Evolutionary conservation across 2,329 filamentous ascomycete genomes (phyloP).

Genomic region (Apiospora aurea): DNA sequence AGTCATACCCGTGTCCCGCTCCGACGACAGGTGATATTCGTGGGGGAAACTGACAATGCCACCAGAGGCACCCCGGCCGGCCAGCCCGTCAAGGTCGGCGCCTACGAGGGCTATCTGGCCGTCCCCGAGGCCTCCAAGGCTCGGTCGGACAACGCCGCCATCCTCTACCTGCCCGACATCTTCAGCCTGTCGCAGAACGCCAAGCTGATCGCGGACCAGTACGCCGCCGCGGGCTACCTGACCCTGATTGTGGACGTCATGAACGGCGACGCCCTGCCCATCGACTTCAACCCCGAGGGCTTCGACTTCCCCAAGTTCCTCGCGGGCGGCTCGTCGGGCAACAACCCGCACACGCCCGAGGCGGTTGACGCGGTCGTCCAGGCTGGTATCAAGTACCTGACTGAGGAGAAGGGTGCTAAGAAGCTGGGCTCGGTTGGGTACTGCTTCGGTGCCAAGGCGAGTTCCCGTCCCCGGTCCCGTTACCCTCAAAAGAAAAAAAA

Average conservation of each 20-base stretch:
- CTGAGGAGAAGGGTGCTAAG: slow-evolving; percentile 60
- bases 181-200: slow-evolving; percentile 64
- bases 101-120: slow-evolving; percentile 59
- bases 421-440: slow-evolving; percentile 73
- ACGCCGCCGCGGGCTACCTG: slow-evolving; percentile 75
- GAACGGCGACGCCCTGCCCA: slow-evolving; percentile 66
- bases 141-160: slow-evolving; percentile 49
- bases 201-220: slow-evolving; percentile 76
- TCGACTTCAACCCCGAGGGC: slow-evolving; percentile 57
- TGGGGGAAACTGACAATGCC: neutral
- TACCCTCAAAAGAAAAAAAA: too few species aligned
- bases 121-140: slow-evolving; percentile 47
- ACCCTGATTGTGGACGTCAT: slow-evolving; percentile 75
- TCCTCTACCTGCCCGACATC: slow-evolving; percentile 58
- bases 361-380: slow-evolving; percentile 57
- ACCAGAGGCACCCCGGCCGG: slow-evolving; percentile 57
- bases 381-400: slow-evolving; percentile 63
- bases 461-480: slow-evolving; percentile 27
- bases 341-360: slow-evolving; percentile 56
- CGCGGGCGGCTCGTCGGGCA: slow-evolving; percentile 50
- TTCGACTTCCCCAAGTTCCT: slow-evolving; percentile 55
- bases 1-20: neutral
- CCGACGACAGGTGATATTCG: neutral
- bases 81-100: slow-evolving; percentile 53
- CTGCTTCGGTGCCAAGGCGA: slow-evolving; percentile 77